Evolutionary conservation across 176 grass and related monocot genomes (phyloP).

Genomic region (Bonia amplexicaulis): DNA sequence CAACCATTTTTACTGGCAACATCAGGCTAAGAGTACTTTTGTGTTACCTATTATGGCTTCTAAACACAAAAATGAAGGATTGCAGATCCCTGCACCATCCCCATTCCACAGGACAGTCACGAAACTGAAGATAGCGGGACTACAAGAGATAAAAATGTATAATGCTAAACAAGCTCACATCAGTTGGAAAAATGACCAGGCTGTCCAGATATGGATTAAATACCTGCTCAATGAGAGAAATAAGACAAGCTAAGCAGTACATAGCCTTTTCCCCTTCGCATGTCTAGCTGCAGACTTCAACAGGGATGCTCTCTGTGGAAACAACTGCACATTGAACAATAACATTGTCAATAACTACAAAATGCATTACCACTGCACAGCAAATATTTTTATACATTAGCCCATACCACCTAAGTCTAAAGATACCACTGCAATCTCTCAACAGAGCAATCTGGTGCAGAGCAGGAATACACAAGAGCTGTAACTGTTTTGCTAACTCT

Average conservation of each 20-base stretch:
- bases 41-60: slow-evolving; percentile 68
- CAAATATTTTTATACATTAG: background rate
- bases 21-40: background rate
- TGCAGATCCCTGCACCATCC: slow-evolving; percentile 96
- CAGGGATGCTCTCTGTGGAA: slow-evolving; percentile 51
- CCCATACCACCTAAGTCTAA: background rate
- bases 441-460: background rate
- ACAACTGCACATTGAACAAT: slow-evolving; percentile 51
- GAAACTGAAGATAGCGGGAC: slow-evolving; percentile 75
- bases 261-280: slow-evolving; percentile 52
- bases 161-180: slow-evolving; percentile 4
- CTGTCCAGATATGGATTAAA: background rate
- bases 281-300: slow-evolving; percentile 49
- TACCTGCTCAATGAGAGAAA: slow-evolving; percentile 93
- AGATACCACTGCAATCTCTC: background rate
- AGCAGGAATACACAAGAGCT: background rate
- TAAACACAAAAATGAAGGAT: slow-evolving; percentile 89
- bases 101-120: slow-evolving; percentile 82
- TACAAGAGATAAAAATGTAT: slow-evolving; percentile 41
- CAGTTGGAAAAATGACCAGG: slow-evolving; percentile 8
- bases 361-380: background rate
- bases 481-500: background rate
- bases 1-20: slow-evolving; percentile 1
- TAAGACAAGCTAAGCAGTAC: slow-evolving; percentile 84
- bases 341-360: slow-evolving; percentile 24